Evolutionary conservation across 306 rosid genomes (phyloP), one percentile per base, ranked within the genome.

Genomic region (Prunus salicina): DNA sequence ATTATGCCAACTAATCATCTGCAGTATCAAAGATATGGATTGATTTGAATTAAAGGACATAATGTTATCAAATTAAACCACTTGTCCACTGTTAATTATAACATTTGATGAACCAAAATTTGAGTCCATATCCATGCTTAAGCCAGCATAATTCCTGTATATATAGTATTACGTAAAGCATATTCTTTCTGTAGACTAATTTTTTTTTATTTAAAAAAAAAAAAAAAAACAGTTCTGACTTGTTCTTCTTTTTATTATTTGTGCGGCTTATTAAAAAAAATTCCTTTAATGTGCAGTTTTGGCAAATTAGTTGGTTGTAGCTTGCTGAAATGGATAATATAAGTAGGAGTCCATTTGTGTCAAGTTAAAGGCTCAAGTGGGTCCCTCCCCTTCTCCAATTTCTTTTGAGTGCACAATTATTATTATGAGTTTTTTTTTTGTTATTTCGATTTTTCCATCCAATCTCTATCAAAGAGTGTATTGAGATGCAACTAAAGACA

Each of bases 331-430:
- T n/a, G 78, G 86, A 72, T 73, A 16, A 62, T 15, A 51, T 22
- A 11, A 34, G 38, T 5, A 18, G 6, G 80, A 69, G 68, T 69
- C 24, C 55, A 24, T 27, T 64, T 76, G 75, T 76, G 79, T 76
- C 16, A 88, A 80, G 84, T 50, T 49, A 76, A 80, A 78, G 85
- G 71, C 80, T 83, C 65, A 47, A 47, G 45, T 56, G 82, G 67
- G 69, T 34, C 74, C 80, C 82, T 45, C 34, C 73, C 71, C 14
- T 30, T 18, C 6, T 43, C 57, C 52, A 32, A 55, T 55, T 8
- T n/a, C 62, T 76, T 79, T 88, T 69, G 78, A 71, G 84, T 81
- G 66, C 81, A 86, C 82, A 86, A n/a, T 32, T 32, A 64, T 20
- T 56, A 7, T 56, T n/a, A 12, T 8, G 12, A 2, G 41, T 12